Evolutionary conservation across 148 eudicot genomes (phyloP), one percentile per base, ranked within the genome.

Genomic region (Chenopodium suecicum): DNA sequence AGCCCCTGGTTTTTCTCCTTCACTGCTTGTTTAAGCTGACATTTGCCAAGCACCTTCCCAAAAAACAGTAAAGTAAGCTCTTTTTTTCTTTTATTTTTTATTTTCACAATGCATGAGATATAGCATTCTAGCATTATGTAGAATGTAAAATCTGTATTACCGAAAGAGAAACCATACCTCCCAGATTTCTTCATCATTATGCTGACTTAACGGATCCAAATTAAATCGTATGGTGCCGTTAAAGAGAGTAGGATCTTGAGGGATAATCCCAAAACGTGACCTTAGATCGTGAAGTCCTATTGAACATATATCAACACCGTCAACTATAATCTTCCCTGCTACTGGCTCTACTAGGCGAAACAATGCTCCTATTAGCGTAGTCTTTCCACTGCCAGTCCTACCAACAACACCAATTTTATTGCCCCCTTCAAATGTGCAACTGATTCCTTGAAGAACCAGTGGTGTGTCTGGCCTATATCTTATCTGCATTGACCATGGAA

Each of bases 211-310:
- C 9, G 97, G 98, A 82, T 92, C 97, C 88, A 94, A 77, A 84
- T 94, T 94, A 88, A 85, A 91, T 82, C 97, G 86, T 66, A 94
- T 93, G 14, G 90, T 89, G 70, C 98, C 98, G 70, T 86, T 94
- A 77, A 92, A 94, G 66, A 94, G 94, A 66, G 93, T 94, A 20
- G 98, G 96, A 79, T 94, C 96, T 82, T 94, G 96, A 74, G 96
- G 98, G 69, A 94, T 94, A 58, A 92, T 89, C 68, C 98, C 96
- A 54, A 94, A 86, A 1, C 82, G 92, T 29, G 92, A 91, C 83
- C 98, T 86, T 63, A 92, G 86, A 88, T 94, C 98, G 75, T 94
- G 97, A 54, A 94, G 94, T 71, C 98, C 98, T 54, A 94, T 90
- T 27, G 76, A 86, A 37, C 86, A 86, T 79, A 94, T 94, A 82